phyloP scores from a whole-genome alignment of 768 basidiomycete species.

The Kwoniella sp. region DNA sequence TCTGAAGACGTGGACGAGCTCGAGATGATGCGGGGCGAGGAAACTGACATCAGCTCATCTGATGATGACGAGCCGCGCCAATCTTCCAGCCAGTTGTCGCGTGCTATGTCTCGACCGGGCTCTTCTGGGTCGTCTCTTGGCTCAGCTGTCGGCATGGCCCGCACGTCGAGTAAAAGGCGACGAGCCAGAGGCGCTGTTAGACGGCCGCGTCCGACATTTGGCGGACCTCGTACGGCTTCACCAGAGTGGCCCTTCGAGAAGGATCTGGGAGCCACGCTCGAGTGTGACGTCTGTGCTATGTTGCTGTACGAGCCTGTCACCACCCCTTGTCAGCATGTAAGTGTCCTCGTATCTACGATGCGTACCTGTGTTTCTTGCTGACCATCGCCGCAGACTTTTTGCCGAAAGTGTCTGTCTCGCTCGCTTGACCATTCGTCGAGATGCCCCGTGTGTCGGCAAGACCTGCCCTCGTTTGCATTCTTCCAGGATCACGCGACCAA shows the following conservation, averaged over 20 bases:
- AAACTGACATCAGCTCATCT: conserved; percentile 4
- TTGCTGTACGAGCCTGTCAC: conserved; percentile 82
- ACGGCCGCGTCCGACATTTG: background rate
- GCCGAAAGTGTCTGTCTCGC: conserved; percentile 78
- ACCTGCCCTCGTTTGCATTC: conserved; percentile 68
- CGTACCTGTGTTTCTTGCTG: background rate
- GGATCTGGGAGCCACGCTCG: conserved; percentile 61
- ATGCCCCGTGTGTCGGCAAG: conserved; percentile 82
- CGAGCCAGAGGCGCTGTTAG: background rate
- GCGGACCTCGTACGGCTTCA: background rate
- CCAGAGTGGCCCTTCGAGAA: conserved; percentile 43
- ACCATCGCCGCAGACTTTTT: conserved; percentile 69
- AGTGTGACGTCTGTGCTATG: conserved; percentile 86
- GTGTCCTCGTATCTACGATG: conserved; percentile 7
- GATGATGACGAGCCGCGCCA: background rate
- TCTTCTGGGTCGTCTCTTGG: background rate
- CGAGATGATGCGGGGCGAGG: background rate
- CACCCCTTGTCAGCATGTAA: conserved; percentile 88
- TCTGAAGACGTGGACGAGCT: background rate
- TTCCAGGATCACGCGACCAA: conserved; percentile 78
- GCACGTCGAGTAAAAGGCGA: conserved; percentile 8
- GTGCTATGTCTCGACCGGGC: background rate
- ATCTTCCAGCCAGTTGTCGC: background rate
- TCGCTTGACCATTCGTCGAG: conserved; percentile 75
- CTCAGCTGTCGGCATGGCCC: background rate